Percentiles rank a stretch among this genome's conserved stretches.
phyloP scores from a whole-genome alignment of 176 grass and related monocot genomes.

The Poa annua region DNA sequence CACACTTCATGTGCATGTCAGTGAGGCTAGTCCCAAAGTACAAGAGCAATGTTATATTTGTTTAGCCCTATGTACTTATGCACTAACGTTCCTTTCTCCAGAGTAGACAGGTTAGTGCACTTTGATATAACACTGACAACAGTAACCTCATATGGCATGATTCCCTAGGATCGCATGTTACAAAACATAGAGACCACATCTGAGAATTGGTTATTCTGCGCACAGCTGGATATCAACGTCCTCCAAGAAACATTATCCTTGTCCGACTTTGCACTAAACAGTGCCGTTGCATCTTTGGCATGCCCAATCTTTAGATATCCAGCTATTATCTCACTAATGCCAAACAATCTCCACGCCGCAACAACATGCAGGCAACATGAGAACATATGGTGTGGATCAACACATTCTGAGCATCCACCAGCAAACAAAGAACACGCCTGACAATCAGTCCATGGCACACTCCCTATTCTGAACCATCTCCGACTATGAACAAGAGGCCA shows the following conservation, averaged over 20 bases:
- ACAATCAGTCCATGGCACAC: constrained; percentile 59
- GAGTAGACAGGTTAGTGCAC: constrained; percentile 60
- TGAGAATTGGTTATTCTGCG: constrained; percentile 58
- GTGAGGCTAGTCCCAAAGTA: constrained; percentile 72
- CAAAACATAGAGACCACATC: constrained; percentile 58
- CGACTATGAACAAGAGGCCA: constrained; percentile 53
- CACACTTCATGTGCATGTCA: constrained; percentile 92
- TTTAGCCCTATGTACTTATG: constrained; percentile 65
- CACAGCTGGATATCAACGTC: constrained; percentile 69
- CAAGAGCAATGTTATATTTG: constrained; percentile 45
- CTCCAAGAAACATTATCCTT: constrained; percentile 76
- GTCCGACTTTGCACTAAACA: constrained; percentile 58
- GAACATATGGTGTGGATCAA: constrained; percentile 87
- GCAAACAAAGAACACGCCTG: constrained; percentile 54
- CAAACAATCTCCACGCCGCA: constrained; percentile 1
- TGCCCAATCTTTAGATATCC: constrained; percentile 65
- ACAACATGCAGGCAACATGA: constrained; percentile 58
- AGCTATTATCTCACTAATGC: constrained; percentile 50
- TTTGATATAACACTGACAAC: constrained; percentile 60
- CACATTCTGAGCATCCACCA: constrained; percentile 70
- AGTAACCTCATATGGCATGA: constrained; percentile 59
- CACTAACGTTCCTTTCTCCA: constrained; percentile 73
- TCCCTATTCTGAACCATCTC: constrained; percentile 54
- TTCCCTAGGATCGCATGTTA: constrained; percentile 53
- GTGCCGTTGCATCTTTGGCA: constrained; percentile 52